Base-by-base conservation (phyloP, 2,329 filamentous ascomycete genomes). In the Daldinia eschscholtzii region DNA sequence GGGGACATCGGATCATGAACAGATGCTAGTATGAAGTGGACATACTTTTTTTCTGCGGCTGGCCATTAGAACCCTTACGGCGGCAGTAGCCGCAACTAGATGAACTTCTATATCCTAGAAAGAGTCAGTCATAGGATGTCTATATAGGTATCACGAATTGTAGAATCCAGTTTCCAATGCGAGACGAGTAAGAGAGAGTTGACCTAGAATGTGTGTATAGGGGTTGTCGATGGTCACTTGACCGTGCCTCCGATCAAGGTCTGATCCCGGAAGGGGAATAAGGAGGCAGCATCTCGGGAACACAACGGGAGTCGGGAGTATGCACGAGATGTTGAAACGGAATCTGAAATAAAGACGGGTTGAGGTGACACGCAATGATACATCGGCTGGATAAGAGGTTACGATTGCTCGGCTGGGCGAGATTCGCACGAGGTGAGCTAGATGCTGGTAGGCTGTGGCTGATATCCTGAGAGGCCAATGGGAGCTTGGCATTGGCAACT, bases 31-130 rank as follows among this genome's bases (percentile, higher is more conserved):
- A 66, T 68, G 62, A 70, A 65, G 70, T 57, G 63, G 70, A 80
- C 79, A 80, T 78, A 81, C 30, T 83, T 82, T 84, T 83, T 82
- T 84, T 85, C 79, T 70, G 73, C 70, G 81, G 85, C 82, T 86
- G 81, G 83, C 83, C 83, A 57, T 20, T 80, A 67, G 35, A 15
- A 6, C 81, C 81, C 75, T 77, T 79, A 57, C 80, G 77, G 71
- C 83, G 83, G 77, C 86, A 87, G 74, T 87, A 87, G 59, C 85
- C 85, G 75, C 86, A 87, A 72, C 79, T 83, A 50, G 83, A 81
- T 39, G 85, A 86, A 65, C 82, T 84, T 67, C 81, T 83, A 74
- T 87, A 87, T 46, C 85, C 85, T 87, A 65, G 48, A 66, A 56
- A 53, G 61, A 44, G 44, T 61, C 65, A 67, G 70, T 72, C 57